These are phyloP conservation scores for Hyphopichia khmerensis DNA, from an alignment of 1,139 yeast genomes.

Conservation along the genomic window DNA sequence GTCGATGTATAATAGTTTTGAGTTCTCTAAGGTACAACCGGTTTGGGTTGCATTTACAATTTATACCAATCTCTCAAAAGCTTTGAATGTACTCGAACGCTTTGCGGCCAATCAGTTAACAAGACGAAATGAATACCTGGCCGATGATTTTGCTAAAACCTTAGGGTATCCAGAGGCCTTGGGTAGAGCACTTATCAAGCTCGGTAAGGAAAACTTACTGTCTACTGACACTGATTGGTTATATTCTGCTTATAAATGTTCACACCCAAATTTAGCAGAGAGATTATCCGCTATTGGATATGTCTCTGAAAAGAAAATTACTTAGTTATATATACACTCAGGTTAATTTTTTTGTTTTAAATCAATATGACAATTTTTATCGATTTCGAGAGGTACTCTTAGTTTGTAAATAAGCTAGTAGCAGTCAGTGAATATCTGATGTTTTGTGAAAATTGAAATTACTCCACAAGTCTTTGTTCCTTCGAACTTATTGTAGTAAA, in stretches of 20 bases:
- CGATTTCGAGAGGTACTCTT: no score
- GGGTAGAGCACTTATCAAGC: slow-evolving; percentile 5
- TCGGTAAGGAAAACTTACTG: slow-evolving; percentile 7
- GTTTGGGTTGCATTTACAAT: neutral
- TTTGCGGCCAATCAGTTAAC: neutral
- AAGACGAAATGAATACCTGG: slow-evolving; percentile 8
- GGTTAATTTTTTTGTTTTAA: no score
- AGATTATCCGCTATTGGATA: slow-evolving; percentile 5
- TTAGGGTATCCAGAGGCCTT: slow-evolving; percentile 6
- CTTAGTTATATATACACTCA: neutral
- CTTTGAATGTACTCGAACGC: slow-evolving; percentile 2
- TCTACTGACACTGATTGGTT: slow-evolving; percentile 9
- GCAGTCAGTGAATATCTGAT: no score
- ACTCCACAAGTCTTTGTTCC: no score
- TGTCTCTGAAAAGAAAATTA: neutral
- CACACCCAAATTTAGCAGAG: slow-evolving; percentile 9
- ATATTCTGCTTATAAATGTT: slow-evolving; percentile 6
- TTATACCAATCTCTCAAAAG: neutral
- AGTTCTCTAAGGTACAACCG: neutral
- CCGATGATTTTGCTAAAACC: slow-evolving; percentile 7
- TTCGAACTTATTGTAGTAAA: no score
- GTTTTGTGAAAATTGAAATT: no score
- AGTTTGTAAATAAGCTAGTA: no score
- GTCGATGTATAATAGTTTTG: neutral
- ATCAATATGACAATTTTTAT: no score